A percentile compares a stretch with the other conserved stretches of the same genome.
Evolutionary conservation across 371 early-diverging fungal species (phyloP).

Genomic region (Apophysomyces sp.): DNA sequence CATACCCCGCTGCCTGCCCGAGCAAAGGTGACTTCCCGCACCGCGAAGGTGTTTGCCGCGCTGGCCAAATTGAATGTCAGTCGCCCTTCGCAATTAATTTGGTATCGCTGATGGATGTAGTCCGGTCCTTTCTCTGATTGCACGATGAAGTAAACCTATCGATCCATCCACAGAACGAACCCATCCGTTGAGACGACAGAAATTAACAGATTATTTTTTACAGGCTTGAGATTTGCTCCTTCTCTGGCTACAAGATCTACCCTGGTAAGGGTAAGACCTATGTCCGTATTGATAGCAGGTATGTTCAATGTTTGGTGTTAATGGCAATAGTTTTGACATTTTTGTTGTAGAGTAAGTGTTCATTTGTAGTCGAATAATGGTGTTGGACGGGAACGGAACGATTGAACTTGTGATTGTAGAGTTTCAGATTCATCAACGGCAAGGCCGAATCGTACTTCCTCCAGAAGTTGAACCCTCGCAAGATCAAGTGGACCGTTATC

Average conservation of each 20-base stretch:
- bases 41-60: too few relatives aligned
- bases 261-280: conserved; percentile 95
- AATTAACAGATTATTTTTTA: background rate
- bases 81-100: background rate
- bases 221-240: conserved; percentile 92
- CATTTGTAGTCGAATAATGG: background rate
- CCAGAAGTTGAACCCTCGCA: conserved; percentile 95
- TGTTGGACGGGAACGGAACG: background rate
- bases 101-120: background rate
- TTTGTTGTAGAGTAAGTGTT: background rate
- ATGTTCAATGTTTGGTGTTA: conserved; percentile 2
- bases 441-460: conserved; percentile 95
- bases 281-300: conserved; percentile 88
- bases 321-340: background rate
- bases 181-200: background rate
- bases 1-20: too few relatives aligned
- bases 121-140: conserved; percentile 2
- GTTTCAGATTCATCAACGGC: conserved; percentile 94
- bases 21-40: background rate
- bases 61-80: background rate
- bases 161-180: background rate
- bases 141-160: conserved; percentile 4
- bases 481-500: conserved; percentile 95
- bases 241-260: conserved; percentile 98
- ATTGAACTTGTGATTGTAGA: conserved; percentile 38